Percentiles rank a stretch among this genome's conserved stretches.
Evolutionary conservation across 371 early-diverging fungal genomes (phyloP).

Genomic region (Mortierella sp.): DNA sequence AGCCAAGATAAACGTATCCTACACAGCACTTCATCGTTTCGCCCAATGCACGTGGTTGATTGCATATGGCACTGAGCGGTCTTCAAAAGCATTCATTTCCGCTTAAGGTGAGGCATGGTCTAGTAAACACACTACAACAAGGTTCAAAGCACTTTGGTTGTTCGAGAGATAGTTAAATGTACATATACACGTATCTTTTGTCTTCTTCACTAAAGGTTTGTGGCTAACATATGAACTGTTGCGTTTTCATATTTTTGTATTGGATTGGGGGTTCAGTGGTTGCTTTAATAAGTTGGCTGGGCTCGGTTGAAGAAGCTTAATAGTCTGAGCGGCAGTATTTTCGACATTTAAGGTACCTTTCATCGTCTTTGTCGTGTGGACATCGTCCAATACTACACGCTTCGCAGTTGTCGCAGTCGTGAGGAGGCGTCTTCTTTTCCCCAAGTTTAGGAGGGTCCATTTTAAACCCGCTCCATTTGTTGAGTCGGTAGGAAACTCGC

Average conservation of each 20-base stretch:
- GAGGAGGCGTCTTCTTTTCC: conserved; percentile 5
- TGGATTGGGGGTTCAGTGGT: neutral
- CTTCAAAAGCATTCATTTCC: no score
- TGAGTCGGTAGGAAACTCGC: conserved; percentile 23
- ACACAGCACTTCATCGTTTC: no score
- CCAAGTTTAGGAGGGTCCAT: neutral
- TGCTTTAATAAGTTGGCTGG: neutral
- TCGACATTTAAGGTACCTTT: neutral
- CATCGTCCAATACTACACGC: conserved; percentile 20
- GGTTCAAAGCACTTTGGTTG: no score
- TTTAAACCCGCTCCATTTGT: conserved; percentile 23
- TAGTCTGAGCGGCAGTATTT: conserved; percentile 15
- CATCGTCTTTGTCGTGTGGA: conserved; percentile 13
- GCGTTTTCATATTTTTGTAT: neutral
- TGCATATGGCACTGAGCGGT: no score
- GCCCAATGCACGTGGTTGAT: no score
- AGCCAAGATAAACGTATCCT: no score
- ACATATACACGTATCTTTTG: no score
- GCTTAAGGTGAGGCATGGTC: no score
- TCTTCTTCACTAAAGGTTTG: no score
- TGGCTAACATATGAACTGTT: no score
- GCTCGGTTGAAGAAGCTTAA: neutral
- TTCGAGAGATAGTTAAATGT: no score
- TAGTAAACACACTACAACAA: no score
- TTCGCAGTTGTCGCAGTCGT: conserved; percentile 19